These are phyloP conservation scores for Trichothecium roseum DNA, from an alignment of 2,329 filamentous ascomycete species.

Conservation along the genomic window DNA sequence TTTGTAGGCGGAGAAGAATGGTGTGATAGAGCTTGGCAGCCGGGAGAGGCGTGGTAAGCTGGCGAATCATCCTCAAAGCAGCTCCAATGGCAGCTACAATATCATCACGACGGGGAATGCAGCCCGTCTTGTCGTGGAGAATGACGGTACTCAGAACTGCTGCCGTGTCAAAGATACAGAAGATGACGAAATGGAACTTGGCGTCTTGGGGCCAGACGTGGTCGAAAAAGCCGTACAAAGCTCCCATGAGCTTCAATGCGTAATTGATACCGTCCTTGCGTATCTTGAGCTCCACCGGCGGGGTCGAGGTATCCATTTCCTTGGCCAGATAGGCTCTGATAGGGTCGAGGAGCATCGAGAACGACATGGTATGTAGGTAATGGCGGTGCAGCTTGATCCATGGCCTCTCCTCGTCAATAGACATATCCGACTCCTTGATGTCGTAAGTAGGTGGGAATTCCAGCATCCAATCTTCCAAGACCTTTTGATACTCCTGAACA, in stretches of 20 bases:
- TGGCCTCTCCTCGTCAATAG: conserved; percentile 22
- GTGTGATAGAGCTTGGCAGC: background rate
- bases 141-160: conserved; percentile 40
- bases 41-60: conserved; percentile 10
- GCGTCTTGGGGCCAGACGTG: conserved; percentile 32
- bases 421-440: conserved; percentile 17
- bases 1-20: background rate
- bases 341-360: conserved; percentile 33
- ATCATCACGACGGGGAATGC: conserved; percentile 27
- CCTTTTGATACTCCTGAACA: conserved; percentile 18
- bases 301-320: conserved; percentile 14
- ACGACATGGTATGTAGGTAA: conserved; percentile 31
- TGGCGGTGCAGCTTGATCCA: conserved; percentile 35
- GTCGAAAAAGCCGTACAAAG: conserved; percentile 29
- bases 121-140: conserved; percentile 33
- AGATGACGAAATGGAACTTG: conserved; percentile 38
- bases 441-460: conserved; percentile 29
- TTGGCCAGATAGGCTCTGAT: conserved; percentile 34
- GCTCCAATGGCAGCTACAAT: conserved; percentile 26
- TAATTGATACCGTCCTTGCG: conserved; percentile 31
- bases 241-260: conserved; percentile 29
- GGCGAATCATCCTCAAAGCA: conserved; percentile 22
- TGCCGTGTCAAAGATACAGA: conserved; percentile 39
- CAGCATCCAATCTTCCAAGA: conserved; percentile 28
- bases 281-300: conserved; percentile 22